These are phyloP conservation scores for Dactylellina sp. DNA, from an alignment of 2,329 filamentous ascomycete species.

Conservation along the genomic window DNA sequence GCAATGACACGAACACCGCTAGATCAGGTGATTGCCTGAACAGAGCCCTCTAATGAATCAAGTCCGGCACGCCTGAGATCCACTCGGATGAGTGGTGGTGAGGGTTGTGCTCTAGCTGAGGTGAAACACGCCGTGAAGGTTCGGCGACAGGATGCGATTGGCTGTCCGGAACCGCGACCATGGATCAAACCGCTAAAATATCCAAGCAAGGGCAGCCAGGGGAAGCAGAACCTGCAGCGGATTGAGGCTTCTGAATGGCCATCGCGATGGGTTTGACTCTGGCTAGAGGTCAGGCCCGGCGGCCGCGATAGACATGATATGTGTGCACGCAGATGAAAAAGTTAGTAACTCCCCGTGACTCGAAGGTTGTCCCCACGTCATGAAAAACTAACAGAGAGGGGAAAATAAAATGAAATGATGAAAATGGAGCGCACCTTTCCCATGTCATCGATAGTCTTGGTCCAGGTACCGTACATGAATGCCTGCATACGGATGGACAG, in stretches of 20 bases:
- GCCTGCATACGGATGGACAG: too few relatives aligned
- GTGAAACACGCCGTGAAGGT: slow-evolving; percentile 52
- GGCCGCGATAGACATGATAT: slow-evolving; percentile 3
- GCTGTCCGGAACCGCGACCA: slow-evolving; percentile 48
- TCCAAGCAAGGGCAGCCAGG: slow-evolving; percentile 30
- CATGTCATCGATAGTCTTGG: too few relatives aligned
- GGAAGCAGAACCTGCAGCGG: slow-evolving; percentile 1
- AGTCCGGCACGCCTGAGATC: slow-evolving; percentile 1
- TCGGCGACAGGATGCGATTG: slow-evolving; percentile 52
- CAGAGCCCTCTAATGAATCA: neutral
- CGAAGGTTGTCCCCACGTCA: slow-evolving; percentile 35
- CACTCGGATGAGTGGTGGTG: slow-evolving; percentile 12
- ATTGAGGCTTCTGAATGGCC: slow-evolving; percentile 7
- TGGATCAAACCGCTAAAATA: slow-evolving; percentile 53
- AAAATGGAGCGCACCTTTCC: too few relatives aligned
- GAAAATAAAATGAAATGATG: neutral
- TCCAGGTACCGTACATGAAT: slow-evolving; percentile 23
- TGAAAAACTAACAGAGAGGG: slow-evolving; percentile 5
- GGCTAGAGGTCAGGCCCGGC: slow-evolving; percentile 8
- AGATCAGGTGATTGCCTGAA: slow-evolving; percentile 42
- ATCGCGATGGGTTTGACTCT: slow-evolving; percentile 1
- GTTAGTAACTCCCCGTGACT: slow-evolving; percentile 31
- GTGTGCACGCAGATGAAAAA: neutral
- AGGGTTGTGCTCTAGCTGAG: slow-evolving; percentile 34
- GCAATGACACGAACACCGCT: slow-evolving; percentile 1